These are phyloP conservation scores for Fraxinus sp. DNA, from an alignment of 305 asterid genomes.

Conservation along the genomic window DNA sequence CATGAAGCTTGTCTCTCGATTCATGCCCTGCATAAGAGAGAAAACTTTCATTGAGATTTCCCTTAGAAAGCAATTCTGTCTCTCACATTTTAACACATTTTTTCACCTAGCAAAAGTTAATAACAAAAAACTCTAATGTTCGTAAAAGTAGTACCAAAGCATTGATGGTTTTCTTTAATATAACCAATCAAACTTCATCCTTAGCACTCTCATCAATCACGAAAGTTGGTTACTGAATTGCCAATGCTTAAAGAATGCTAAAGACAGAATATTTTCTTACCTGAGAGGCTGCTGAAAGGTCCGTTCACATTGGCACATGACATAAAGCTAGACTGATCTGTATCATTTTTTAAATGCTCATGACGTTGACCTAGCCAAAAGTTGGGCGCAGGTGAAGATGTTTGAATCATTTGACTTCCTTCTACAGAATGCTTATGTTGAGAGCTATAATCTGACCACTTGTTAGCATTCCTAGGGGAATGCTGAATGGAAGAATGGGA, in stretches of 20 bases:
- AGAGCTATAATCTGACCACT: conserved; percentile 41
- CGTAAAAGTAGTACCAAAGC: conserved; percentile 8
- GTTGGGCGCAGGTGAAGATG: conserved; percentile 34
- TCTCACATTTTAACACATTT: neutral
- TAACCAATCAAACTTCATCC: neutral
- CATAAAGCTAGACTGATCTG: conserved; percentile 21
- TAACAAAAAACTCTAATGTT: conserved; percentile 13
- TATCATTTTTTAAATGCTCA: conserved; percentile 27
- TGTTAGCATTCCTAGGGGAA: conserved; percentile 31
- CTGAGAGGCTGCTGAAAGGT: conserved; percentile 22
- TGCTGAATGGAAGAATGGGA: conserved; percentile 37
- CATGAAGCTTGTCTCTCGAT: conserved; percentile 41
- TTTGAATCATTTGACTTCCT: conserved; percentile 40
- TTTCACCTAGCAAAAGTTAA: neutral
- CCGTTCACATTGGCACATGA: conserved; percentile 22
- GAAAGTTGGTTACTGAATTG: neutral
- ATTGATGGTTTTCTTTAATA: conserved; percentile 13
- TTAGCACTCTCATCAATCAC: conserved; percentile 8
- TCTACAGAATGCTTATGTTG: conserved; percentile 42
- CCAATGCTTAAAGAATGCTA: neutral
- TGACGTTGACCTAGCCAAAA: conserved; percentile 34
- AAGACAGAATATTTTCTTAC: conserved; percentile 15
- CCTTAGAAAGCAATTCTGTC: conserved; percentile 12
- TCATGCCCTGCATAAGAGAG: conserved; percentile 47
- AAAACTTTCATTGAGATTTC: conserved; percentile 19